Conservation (phyloP, 2,329 filamentous ascomycete genomes). For the Arthrobotrys sphaeroides region DNA sequence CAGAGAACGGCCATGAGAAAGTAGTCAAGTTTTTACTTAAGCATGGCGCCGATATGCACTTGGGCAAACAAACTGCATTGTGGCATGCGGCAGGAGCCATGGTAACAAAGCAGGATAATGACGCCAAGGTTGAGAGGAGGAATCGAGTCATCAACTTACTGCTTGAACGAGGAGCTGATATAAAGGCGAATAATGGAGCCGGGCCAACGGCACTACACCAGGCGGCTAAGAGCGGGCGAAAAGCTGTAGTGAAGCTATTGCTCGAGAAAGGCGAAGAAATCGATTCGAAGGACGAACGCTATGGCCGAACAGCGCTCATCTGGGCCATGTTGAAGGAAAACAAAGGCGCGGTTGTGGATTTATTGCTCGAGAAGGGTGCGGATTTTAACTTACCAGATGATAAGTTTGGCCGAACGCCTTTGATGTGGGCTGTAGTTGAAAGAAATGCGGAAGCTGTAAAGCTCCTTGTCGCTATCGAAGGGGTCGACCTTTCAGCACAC, state of each 20-base stretch:
- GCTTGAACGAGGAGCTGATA: background rate
- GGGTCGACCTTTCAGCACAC: background rate
- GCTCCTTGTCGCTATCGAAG: background rate
- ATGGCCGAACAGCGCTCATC: background rate
- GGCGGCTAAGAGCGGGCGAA: background rate
- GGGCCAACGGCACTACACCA: background rate
- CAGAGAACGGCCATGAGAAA: background rate
- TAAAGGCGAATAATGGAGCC: background rate
- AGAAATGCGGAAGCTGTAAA: background rate
- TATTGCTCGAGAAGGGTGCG: background rate
- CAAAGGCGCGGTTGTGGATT: background rate
- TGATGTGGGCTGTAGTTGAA: background rate
- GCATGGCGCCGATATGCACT: background rate
- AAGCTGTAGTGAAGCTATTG: background rate
- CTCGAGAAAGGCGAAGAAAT: conserved; percentile 2
- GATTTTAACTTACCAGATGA: background rate
- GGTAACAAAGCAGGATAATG: background rate
- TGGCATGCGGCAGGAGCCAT: no score
- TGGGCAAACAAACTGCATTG: no score
- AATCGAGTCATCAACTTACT: background rate
- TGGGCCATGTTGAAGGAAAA: background rate
- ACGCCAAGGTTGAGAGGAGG: background rate
- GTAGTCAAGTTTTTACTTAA: background rate
- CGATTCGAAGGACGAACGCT: background rate
- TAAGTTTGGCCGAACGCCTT: background rate